Evolutionary conservation across 495 filamentous ascomycete genomes (phyloP).

Genomic region (Penicillium herquei): DNA sequence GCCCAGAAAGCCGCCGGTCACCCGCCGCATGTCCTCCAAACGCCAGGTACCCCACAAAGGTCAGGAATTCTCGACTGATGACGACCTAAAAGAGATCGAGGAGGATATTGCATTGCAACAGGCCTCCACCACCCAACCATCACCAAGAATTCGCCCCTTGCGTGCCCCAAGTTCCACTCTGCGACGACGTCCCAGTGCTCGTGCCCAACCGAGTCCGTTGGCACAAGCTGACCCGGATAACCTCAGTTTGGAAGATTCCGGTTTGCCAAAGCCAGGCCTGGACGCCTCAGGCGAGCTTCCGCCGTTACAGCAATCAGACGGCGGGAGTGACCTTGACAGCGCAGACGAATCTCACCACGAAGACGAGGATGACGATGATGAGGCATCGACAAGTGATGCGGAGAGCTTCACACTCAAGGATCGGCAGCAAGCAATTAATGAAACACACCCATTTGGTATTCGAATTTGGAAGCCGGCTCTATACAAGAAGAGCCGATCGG

Average conservation of each 20-base stretch:
- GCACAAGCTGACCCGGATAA: constrained; percentile 57
- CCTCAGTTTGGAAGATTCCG: constrained; percentile 44
- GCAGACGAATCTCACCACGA: constrained; percentile 22
- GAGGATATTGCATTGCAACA: constrained; percentile 43
- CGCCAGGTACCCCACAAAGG: constrained; percentile 72
- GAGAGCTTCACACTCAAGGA: constrained; percentile 83
- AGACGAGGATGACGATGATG: constrained; percentile 39
- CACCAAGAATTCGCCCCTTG: constrained; percentile 40
- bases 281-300: constrained; percentile 21
- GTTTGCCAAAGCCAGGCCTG: constrained; percentile 32
- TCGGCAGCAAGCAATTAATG: constrained; percentile 96
- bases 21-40: constrained; percentile 72
- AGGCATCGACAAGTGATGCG: constrained; percentile 66
- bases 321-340: constrained; percentile 18
- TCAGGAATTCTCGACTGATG: constrained; percentile 91
- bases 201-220: constrained; percentile 57
- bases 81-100: constrained; percentile 82
- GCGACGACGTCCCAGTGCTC: constrained; percentile 62
- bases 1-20: constrained; percentile 68
- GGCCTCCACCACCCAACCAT: constrained; percentile 30
- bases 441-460: constrained; percentile 98
- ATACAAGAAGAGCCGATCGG: constrained; percentile 96
- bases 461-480: constrained; percentile 97
- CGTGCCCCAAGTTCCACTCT: constrained; percentile 61
- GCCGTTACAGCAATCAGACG: constrained; percentile 26